Evolutionary conservation across 768 basidiomycete genomes (phyloP).

Genomic region (Hypholoma fasciculare): DNA sequence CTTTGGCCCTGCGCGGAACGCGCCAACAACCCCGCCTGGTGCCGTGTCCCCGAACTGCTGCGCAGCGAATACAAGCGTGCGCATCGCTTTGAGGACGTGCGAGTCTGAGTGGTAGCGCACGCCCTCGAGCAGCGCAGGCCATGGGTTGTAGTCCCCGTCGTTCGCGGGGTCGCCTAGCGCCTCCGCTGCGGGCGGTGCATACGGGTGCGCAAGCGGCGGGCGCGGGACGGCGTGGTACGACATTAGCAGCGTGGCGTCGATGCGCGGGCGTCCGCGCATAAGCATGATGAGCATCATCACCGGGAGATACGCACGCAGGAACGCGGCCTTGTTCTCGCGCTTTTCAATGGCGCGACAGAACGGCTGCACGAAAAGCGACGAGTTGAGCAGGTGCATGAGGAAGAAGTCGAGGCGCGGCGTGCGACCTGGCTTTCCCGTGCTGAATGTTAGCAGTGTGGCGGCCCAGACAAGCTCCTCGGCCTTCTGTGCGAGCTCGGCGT

Average conservation of each 20-base stretch:
- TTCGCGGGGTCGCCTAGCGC: slow-evolving; percentile 35
- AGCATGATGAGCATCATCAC: slow-evolving; percentile 30
- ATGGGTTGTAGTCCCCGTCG: slow-evolving; percentile 45
- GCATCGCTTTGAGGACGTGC: slow-evolving; percentile 50
- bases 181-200: slow-evolving; percentile 10
- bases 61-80: slow-evolving; percentile 48
- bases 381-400: slow-evolving; percentile 60
- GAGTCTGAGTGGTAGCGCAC: slow-evolving; percentile 51
- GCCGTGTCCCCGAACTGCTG: slow-evolving; percentile 44
- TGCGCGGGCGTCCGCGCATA: slow-evolving; percentile 51
- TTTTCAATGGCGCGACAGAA: slow-evolving; percentile 33
- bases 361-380: slow-evolving; percentile 49
- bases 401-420: slow-evolving; percentile 57
- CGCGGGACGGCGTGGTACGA: slow-evolving; percentile 40
- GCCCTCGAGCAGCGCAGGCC: slow-evolving; percentile 48
- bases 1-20: slow-evolving; percentile 26
- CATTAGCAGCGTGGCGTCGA: slow-evolving; percentile 49
- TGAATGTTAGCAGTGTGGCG: slow-evolving; percentile 46
- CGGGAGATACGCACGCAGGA: slow-evolving; percentile 45
- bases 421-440: slow-evolving; percentile 43
- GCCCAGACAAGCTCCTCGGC: slow-evolving; percentile 53
- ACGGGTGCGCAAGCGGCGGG: slow-evolving; percentile 27
- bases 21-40: slow-evolving; percentile 41
- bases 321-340: slow-evolving; percentile 37
- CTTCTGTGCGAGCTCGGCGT: slow-evolving; percentile 37